phyloP scores from a whole-genome alignment of 2,329 filamentous ascomycete genomes.

The Ophiocordyceps camponoti-leonardi region DNA sequence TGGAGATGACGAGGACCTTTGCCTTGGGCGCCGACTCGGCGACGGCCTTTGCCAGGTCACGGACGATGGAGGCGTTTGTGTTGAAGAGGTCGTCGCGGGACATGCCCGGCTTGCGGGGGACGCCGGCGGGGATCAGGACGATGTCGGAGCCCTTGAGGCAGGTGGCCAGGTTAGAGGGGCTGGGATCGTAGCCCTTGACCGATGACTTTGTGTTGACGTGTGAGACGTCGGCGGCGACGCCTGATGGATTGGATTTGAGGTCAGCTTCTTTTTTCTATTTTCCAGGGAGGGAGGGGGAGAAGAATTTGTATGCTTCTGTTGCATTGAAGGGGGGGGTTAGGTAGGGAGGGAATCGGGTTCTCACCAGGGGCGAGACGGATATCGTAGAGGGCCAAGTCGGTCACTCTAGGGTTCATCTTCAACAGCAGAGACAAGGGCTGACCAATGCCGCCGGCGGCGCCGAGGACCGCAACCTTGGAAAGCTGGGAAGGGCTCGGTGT shows the following conservation, averaged over 20 bases:
- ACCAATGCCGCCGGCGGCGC: slow-evolving; percentile 94
- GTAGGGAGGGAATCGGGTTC: slow-evolving; percentile 14
- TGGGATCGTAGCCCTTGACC: slow-evolving; percentile 78
- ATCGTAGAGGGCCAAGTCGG: slow-evolving; percentile 92
- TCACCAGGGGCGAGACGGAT: slow-evolving; percentile 85
- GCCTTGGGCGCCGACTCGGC: slow-evolving; percentile 80
- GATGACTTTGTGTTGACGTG: slow-evolving; percentile 99
- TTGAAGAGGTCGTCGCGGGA: slow-evolving; percentile 99
- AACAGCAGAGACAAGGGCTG: slow-evolving; percentile 94
- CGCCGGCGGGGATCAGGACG: slow-evolving; percentile 93
- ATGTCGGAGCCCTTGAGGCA: slow-evolving; percentile 69
- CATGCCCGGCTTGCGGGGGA: slow-evolving; percentile 99
- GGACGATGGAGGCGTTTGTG: slow-evolving; percentile 99
- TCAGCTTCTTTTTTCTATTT: neutral
- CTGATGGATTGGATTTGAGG: slow-evolving; percentile 24
- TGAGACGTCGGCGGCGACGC: slow-evolving; percentile 93
- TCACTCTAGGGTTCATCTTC: slow-evolving; percentile 95
- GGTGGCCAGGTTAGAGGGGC: slow-evolving; percentile 54
- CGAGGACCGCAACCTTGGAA: slow-evolving; percentile 94
- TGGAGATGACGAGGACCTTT: slow-evolving; percentile 94
- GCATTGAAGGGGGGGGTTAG: too few relatives aligned
- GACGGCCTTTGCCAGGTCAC: slow-evolving; percentile 89
- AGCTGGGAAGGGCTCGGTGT: slow-evolving; percentile 36
- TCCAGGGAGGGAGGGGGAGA: too few relatives aligned
- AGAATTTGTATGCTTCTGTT: neutral